Percentiles rank a stretch among this genome's conserved stretches.
phyloP scores from a whole-genome alignment of 1,139 yeast genomes.

The Kodamaea sp. region DNA sequence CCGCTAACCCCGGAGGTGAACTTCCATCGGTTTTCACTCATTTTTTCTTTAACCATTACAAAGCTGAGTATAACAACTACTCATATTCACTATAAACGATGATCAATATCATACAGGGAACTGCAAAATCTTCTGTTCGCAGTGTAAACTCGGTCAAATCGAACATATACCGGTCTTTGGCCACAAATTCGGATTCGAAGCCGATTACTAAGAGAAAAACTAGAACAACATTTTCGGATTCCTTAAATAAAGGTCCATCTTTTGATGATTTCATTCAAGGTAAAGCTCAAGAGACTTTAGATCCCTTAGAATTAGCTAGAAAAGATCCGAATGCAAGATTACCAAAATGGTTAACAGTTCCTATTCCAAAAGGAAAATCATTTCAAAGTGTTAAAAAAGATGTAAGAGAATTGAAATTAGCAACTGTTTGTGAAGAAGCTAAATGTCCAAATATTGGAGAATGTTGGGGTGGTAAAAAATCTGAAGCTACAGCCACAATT shows the following conservation, averaged over 20 bases:
- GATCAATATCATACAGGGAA: too few relatives aligned
- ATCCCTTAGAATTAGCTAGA: slow-evolving; percentile 69
- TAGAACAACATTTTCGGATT: slow-evolving; percentile 64
- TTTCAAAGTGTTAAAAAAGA: slow-evolving; percentile 80
- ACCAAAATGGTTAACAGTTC: slow-evolving; percentile 93
- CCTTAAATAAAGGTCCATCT: slow-evolving; percentile 81
- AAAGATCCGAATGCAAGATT: slow-evolving; percentile 62
- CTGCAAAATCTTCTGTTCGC: too few relatives aligned
- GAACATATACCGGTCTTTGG: background rate
- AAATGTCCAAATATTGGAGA: slow-evolving; percentile 98
- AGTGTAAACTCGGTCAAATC: too few relatives aligned
- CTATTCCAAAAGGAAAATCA: slow-evolving; percentile 88
- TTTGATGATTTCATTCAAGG: slow-evolving; percentile 89
- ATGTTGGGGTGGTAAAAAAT: slow-evolving; percentile 97
- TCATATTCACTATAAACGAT: too few relatives aligned
- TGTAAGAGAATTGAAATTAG: slow-evolving; percentile 79
- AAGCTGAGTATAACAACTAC: too few relatives aligned
- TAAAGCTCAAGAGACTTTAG: slow-evolving; percentile 64
- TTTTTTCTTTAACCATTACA: too few relatives aligned
- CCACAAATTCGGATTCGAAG: slow-evolving; percentile 1
- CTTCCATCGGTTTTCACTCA: too few relatives aligned
- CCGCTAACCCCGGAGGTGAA: too few relatives aligned
- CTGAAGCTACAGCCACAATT: slow-evolving; percentile 98
- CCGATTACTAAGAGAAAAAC: slow-evolving; percentile 34
- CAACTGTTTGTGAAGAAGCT: slow-evolving; percentile 98